A percentile compares a stretch with the other conserved stretches of the same genome.
phyloP scores from a whole-genome alignment of 2,329 filamentous ascomycete species.

The Ophiostoma perfectum region DNA sequence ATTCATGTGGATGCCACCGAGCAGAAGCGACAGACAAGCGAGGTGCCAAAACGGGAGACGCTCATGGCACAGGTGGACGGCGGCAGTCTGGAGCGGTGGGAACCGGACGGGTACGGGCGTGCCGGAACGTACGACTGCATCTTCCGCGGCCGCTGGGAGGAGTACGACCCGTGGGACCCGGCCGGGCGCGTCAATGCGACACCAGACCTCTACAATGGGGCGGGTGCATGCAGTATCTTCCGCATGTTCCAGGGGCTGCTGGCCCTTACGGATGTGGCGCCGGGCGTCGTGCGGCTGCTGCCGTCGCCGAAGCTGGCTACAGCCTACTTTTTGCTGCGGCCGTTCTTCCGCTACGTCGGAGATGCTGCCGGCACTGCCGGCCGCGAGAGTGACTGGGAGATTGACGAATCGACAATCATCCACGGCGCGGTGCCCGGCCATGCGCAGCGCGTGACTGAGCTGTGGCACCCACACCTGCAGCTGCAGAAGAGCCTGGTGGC shows the following conservation, averaged over 20 bases:
- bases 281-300: constrained; percentile 44
- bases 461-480: constrained; percentile 53
- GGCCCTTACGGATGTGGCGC: constrained; percentile 48
- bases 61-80: constrained; percentile 65
- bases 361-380: background rate
- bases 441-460: constrained; percentile 52
- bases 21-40: constrained; percentile 28
- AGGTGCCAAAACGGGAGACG: constrained; percentile 37
- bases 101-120: constrained; percentile 60
- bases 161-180: constrained; percentile 53
- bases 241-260: constrained; percentile 56
- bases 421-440: constrained; percentile 55
- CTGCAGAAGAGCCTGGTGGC: constrained; percentile 50
- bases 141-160: constrained; percentile 51
- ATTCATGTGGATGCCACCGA: constrained; percentile 51
- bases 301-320: constrained; percentile 46
- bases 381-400: constrained; percentile 38
- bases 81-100: constrained; percentile 67
- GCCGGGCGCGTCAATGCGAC: constrained; percentile 49
- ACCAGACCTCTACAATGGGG: constrained; percentile 53
- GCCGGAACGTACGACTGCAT: constrained; percentile 51
- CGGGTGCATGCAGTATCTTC: constrained; percentile 53
- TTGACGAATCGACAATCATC: constrained; percentile 50
- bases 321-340: constrained; percentile 46
- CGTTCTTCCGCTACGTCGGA: constrained; percentile 41